Base-by-base conservation (phyloP, 345 rosid species). In the Salix viminalis region DNA sequence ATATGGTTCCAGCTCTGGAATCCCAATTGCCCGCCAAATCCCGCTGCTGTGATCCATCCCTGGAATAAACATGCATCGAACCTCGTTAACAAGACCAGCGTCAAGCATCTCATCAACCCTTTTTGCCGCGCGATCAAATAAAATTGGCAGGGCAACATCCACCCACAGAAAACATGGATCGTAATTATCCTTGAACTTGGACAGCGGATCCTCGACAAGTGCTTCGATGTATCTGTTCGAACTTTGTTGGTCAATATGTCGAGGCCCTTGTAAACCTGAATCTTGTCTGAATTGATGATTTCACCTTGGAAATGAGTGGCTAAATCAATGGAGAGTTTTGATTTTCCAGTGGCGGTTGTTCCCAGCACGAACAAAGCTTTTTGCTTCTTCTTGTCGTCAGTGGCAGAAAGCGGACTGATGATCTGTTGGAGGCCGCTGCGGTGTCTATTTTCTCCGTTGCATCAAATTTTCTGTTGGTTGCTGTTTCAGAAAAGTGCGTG, bases 51-150 rank as follows among this genome's bases (percentile, higher is more conserved):
- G 78, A 36, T 81, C 83, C 0, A 46, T 78, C 5, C 74, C 79
- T 2, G 83, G 78, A 9, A 30, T 13, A 73, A 71, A 84, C 37
- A 82, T 46, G 62, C 30, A 75, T 58, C 77, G 75, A 1, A 81
- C 81, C 76, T 85, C 87, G 2, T 83, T 67, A 9, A 85, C 71
- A 56, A 87, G n/a, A 18, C 90, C 90, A 6, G 77, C 28, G 1
- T 83, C 87, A 70, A 85, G 80, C 88, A 87, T 85, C 39, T 81
- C 72, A 37, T 85, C 87, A n/a, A 85, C 85, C 6, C 87, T 81
- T 62, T 16, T 76, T 2, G 74, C 69, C 28, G 83, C 81, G 34
- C 70, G 68, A 2, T 78, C 75, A 73, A 81, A 73, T 11, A 85
- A 71, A 10, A 83, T 83, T 0, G 80, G 84, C 21, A 80, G 42